These are phyloP conservation scores for Saccharomycopsis sp. DNA, from an alignment of 805 yeast genomes.

Conservation along the genomic window DNA sequence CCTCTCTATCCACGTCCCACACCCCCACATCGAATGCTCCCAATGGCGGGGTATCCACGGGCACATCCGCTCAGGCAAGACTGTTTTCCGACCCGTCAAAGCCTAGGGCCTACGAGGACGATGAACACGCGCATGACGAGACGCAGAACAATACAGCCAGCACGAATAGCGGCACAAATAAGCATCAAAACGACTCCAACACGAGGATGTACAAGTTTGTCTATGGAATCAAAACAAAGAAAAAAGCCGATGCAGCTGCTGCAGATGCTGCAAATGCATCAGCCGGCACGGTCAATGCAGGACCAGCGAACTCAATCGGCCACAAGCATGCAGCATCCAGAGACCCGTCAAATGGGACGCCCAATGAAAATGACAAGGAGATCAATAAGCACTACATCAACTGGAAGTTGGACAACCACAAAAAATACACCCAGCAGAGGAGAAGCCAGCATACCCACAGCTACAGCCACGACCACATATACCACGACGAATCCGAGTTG, in stretches of 20 bases:
- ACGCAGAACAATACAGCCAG: background rate
- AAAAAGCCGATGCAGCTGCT: background rate
- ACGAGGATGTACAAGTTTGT: conserved; percentile 2
- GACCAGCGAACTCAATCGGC: background rate
- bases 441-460: background rate
- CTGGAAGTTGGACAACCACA: conserved; percentile 1
- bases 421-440: background rate
- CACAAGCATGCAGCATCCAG: background rate
- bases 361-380: background rate
- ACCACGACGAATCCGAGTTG: background rate
- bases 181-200: background rate
- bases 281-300: background rate
- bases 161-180: background rate
- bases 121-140: background rate
- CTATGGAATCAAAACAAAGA: background rate
- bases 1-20: background rate
- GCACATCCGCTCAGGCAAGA: background rate
- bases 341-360: background rate
- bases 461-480: background rate
- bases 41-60: background rate
- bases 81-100: background rate
- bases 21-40: background rate
- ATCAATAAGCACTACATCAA: background rate
- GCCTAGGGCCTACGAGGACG: background rate
- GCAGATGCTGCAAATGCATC: background rate